Evolutionary conservation across 768 basidiomycete genomes (phyloP), one percentile per base, ranked within the genome.

Genomic region (Tulasnella sp.): DNA sequence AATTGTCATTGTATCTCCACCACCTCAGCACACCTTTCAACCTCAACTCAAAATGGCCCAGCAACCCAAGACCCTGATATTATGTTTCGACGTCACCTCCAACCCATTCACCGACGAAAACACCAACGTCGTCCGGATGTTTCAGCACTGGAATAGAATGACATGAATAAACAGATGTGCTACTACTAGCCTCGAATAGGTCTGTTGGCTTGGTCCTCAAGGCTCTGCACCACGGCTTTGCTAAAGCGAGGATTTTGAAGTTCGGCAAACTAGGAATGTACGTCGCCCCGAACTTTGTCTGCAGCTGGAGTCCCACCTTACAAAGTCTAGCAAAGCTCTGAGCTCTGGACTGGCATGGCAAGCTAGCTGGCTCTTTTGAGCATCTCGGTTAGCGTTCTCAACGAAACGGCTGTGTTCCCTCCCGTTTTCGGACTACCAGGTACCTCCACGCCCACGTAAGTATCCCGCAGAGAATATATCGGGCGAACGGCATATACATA

Each of bases 361-460:
- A 42, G 67, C 37, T n/a, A 11, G 42, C 71, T 88, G 72, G 9
- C 74, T 11, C 6, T 69, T n/a, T 49, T 49, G 3, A 76, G 71
- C 36, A 37, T 54, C 49, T 73, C 31, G 15, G 52, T 49, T n/a
- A 90, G 89, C 0, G 81, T 86, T 76, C 84, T 84, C 82, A 85
- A 89, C 2, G 88, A 86, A 77, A 0, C 91, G 0, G 85, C 87
- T 68, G 89, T 87, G 82, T 84, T 84, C 0, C 77, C 91, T 49
- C 91, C 91, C 79, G 85, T 79, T 89, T 89, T 86, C 78, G 91
- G 25, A 91, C 88, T 0, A 85, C 69, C 87, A 91, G 79, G 73
- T 76, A 58, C 76, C 84, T 93, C 12, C 81, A 90, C 75, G 88
- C 88, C 0, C 91, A 93, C 81, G 90, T 92, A 49, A 42, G 76